Base-by-base conservation (phyloP, 306 rosid species). In the Sicyos baderoa region DNA sequence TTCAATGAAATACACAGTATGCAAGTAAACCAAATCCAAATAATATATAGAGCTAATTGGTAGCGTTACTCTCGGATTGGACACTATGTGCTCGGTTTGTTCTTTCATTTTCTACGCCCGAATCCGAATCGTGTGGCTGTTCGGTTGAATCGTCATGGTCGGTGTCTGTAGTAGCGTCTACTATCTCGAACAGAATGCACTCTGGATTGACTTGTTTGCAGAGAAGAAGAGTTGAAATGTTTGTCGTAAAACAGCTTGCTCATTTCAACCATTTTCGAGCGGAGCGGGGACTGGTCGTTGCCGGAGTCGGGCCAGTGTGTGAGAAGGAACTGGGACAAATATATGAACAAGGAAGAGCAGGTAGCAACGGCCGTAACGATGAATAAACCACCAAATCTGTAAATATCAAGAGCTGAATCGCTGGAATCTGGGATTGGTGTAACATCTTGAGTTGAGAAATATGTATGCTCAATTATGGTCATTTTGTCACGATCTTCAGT, bases 401-500 rank as follows among this genome's bases (percentile, higher is more conserved):
- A 18, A 37, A 45, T 51, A 63, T 18, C 25, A 0, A 63, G 52
- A 18, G 16, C 3, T 63, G 29, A 1, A 37, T 19, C 52, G 5
- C 1, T 45, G 29, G 17, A 19, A 42, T 11, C 32, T 63, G 52
- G 48, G 10, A 0, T 63, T 63, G 8, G 27, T 18, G 9, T 0
- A 61, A 3, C 16, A 40, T 35, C 27, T 61, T 9, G 50, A 9
- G 2, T 18, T 19, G 17, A 37, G 69, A 63, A 42, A 32, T 63
- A 63, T 40, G 17, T 1, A n/a, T 42, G 4, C 52, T 63, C 52
- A 40, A 19, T 63, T 18, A 0, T 1, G 15, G 0, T 0, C 32
- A 63, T 63, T 63, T 37, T 42, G 9, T 63, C 15, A 18, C 2
- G 8, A 42, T 42, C 18, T 80, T 78, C 40, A 7, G 77, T 85